A percentile compares a stretch with the other conserved stretches of the same genome.
phyloP scores from a whole-genome alignment of 2,329 filamentous ascomycete genomes.

The Fusarium coffeatum region DNA sequence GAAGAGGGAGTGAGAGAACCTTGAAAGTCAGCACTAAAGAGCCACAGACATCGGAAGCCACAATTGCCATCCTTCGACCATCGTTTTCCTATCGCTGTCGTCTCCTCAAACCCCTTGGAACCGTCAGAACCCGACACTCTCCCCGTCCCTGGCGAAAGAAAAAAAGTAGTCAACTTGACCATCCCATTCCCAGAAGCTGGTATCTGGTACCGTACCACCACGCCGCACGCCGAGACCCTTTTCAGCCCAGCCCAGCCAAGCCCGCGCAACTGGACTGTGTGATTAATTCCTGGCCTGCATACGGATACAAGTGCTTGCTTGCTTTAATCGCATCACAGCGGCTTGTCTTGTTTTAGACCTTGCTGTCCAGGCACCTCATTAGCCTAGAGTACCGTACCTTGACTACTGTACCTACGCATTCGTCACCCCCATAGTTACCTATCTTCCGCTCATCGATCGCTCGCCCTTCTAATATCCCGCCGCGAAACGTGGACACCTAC shows the following conservation, averaged over 20 bases:
- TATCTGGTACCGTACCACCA: conserved; percentile 32
- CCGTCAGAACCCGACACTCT: conserved; percentile 7
- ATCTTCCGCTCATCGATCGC: conserved; percentile 31
- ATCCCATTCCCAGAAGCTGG: conserved; percentile 18
- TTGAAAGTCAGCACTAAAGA: conserved; percentile 41
- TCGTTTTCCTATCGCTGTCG: conserved; percentile 21
- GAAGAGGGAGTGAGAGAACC: conserved; percentile 33
- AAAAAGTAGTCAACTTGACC: conserved; percentile 26
- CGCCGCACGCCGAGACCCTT: conserved; percentile 32
- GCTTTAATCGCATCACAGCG: conserved; percentile 49
- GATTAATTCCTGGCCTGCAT: conserved; percentile 42
- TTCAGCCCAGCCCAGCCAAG: conserved; percentile 35
- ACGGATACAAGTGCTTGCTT: conserved; percentile 44
- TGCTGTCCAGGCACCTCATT: conserved; percentile 13
- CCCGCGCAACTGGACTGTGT: conserved; percentile 29
- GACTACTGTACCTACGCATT: conserved; percentile 2
- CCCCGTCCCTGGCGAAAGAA: conserved; percentile 27
- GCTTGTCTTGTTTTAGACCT: conserved; percentile 44
- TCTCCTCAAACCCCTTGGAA: conserved; percentile 24
- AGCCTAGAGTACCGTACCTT: not conserved
- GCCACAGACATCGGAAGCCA: conserved; percentile 36
- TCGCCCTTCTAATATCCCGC: conserved; percentile 32
- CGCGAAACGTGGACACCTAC: conserved; percentile 44
- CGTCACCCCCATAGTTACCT: conserved; percentile 43
- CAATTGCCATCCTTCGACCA: conserved; percentile 29